phyloP scores from a whole-genome alignment of 2,329 filamentous ascomycete species.

The Pseudomassariella vexata region DNA sequence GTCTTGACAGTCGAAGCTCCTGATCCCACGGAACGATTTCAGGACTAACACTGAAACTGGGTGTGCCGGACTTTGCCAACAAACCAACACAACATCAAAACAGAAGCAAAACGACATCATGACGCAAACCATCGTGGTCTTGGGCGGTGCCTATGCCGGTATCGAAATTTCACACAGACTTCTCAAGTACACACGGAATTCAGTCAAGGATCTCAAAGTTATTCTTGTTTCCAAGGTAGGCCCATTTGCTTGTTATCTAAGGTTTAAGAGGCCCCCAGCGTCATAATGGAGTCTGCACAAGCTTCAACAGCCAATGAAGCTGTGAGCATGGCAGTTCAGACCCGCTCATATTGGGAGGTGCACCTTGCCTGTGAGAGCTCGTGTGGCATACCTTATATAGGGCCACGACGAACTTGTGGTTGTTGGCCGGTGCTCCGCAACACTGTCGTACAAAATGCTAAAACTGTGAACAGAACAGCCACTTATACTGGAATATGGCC shows the following conservation, averaged over 20 bases:
- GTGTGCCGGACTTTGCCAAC: conserved; percentile 13
- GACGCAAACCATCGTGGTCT: conserved; percentile 46
- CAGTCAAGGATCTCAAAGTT: conserved; percentile 43
- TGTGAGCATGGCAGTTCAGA: too few species aligned
- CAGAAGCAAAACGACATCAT: too few species aligned
- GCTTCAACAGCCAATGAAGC: not conserved
- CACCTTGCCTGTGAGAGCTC: too few species aligned
- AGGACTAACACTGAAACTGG: too few species aligned
- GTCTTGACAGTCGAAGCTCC: too few species aligned
- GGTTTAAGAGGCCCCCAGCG: not conserved
- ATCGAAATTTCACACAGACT: conserved; percentile 48
- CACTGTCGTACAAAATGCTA: too few species aligned
- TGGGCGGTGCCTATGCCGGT: conserved; percentile 49
- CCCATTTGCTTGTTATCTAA: conserved; percentile 3
- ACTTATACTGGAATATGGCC: conserved; percentile 55
- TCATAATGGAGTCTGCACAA: not conserved
- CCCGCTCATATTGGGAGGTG: not conserved
- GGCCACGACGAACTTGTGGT: too few species aligned
- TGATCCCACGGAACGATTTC: too few species aligned
- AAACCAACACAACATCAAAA: not conserved
- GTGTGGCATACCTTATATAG: too few species aligned
- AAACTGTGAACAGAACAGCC: conserved; percentile 36
- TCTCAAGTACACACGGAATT: conserved; percentile 43
- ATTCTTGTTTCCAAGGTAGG: conserved; percentile 50
- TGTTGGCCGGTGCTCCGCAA: too few species aligned